Conservation (phyloP, 768 basidiomycete species). For the Tephrocybe sp. region DNA sequence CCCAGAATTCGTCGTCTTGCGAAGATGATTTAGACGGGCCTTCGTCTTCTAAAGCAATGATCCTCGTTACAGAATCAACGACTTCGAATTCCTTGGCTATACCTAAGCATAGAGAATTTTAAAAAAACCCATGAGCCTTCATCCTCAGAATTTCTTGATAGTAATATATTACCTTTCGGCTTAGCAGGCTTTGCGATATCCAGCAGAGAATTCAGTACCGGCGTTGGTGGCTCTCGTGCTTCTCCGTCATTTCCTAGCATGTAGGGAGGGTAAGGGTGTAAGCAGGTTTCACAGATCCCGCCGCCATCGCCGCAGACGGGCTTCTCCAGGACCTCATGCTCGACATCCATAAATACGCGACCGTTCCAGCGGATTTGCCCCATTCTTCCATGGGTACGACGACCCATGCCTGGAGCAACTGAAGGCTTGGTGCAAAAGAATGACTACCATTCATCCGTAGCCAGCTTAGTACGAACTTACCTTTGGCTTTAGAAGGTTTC, state of each 20-base stretch:
- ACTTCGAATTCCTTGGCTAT: constrained; percentile 15
- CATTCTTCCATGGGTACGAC: constrained; percentile 7
- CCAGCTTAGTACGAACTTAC: background rate
- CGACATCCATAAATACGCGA: background rate
- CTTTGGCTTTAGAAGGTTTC: constrained; percentile 1
- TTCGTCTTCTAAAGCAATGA: constrained; percentile 12
- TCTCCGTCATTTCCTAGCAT: background rate
- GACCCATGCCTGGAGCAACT: constrained; percentile 9
- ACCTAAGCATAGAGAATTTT: background rate
- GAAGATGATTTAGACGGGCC: background rate
- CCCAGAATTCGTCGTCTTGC: constrained; percentile 10
- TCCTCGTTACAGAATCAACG: constrained; percentile 5
- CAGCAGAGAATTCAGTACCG: constrained; percentile 5
- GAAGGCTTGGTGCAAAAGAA: background rate
- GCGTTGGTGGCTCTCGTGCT: background rate
- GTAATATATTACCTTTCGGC: constrained; percentile 8
- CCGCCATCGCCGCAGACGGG: background rate
- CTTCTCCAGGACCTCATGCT: background rate
- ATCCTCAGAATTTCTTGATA: too few relatives aligned
- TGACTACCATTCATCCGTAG: background rate
- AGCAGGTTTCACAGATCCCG: background rate
- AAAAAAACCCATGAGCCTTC: background rate
- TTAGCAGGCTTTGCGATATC: constrained; percentile 17
- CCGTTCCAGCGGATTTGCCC: constrained; percentile 10
- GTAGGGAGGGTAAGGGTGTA: background rate